Conservation (phyloP, 2,329 filamentous ascomycete genomes). For the Claviceps arundinis region DNA sequence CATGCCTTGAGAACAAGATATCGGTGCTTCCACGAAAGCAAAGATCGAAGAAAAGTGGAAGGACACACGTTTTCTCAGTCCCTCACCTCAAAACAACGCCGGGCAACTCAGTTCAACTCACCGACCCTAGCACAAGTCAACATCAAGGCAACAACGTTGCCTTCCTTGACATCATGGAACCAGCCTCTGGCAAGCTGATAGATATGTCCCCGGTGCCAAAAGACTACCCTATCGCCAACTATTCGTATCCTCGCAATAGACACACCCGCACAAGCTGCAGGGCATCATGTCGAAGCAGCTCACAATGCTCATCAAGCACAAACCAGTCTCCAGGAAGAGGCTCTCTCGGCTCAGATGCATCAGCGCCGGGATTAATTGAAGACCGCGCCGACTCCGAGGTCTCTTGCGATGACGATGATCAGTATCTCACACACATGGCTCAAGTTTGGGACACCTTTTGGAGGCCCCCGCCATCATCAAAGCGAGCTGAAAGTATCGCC, state of each 20-base stretch:
- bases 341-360: conserved; percentile 30
- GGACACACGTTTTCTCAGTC: not conserved
- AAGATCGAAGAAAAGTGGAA: not conserved
- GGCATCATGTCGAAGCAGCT: not conserved
- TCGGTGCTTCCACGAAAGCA: not conserved
- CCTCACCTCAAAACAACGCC: no score
- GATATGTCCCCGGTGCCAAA: not conserved
- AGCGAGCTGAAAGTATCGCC: conserved; percentile 3
- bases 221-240: conserved; percentile 22
- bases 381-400: conserved; percentile 37
- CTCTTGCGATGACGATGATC: conserved; percentile 37
- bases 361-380: conserved; percentile 35
- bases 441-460: conserved; percentile 42
- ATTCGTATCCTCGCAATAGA: conserved; percentile 24
- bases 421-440: conserved; percentile 30
- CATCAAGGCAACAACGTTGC: not conserved
- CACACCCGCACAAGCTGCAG: conserved; percentile 5
- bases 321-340: conserved; percentile 1
- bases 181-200: conserved; percentile 10
- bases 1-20: not conserved
- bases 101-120: no score
- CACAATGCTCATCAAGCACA: conserved; percentile 3
- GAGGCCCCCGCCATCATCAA: conserved; percentile 9
- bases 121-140: not conserved
- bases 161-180: conserved; percentile 18